phyloP scores from a whole-genome alignment of 768 basidiomycete species.

The Psilocybe sp. region DNA sequence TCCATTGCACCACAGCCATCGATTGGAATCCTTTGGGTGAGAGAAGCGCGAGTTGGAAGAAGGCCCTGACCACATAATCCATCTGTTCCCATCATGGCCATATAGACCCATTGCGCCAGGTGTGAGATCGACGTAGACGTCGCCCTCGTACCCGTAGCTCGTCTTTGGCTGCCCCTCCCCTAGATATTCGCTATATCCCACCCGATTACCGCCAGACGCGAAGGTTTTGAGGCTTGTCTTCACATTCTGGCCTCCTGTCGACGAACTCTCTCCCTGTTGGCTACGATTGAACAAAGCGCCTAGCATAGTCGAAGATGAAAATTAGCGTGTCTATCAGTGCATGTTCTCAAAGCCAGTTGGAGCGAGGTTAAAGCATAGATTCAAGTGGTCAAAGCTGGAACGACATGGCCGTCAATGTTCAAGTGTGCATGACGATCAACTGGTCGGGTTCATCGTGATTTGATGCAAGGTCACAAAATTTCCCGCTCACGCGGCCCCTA shows the following conservation, averaged over 20 bases:
- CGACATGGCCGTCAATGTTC: no score
- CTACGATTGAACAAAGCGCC: no score
- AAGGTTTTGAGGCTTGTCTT: constrained; percentile 1
- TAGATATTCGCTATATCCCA: constrained; percentile 8
- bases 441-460: no score
- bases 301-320: no score
- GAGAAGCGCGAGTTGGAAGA: not conserved
- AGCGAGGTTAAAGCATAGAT: no score
- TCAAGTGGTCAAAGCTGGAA: no score
- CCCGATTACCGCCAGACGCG: not conserved
- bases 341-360: no score
- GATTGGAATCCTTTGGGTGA: constrained; percentile 5
- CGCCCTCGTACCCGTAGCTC: constrained; percentile 6
- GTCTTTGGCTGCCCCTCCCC: constrained; percentile 6
- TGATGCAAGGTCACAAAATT: no score
- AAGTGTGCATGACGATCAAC: no score
- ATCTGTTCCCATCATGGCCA: constrained; percentile 8
- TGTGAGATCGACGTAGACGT: constrained; percentile 12
- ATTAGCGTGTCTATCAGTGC: no score
- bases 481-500: no score
- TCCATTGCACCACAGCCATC: constrained; percentile 6
- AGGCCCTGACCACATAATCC: constrained; percentile 12
- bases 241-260: not conserved
- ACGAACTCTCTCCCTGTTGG: no score
- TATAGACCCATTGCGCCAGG: constrained; percentile 4